Base-by-base conservation (phyloP, 768 basidiomycete genomes). In the Trametes punicea region DNA sequence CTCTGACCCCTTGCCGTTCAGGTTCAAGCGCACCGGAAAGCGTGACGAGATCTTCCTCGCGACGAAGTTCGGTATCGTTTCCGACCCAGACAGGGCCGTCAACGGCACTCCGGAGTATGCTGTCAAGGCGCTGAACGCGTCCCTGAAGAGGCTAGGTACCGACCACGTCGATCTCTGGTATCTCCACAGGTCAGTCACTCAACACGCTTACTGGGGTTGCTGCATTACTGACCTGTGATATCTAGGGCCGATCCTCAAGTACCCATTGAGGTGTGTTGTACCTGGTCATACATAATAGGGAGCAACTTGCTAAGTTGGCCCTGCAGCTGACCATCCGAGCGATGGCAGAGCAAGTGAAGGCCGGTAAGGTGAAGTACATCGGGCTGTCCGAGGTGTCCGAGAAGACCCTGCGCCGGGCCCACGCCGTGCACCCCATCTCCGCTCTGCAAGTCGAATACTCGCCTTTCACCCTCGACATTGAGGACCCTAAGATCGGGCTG, bases 21-120 rank as follows among this genome's bases (percentile, higher is more conserved):
- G 81, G 81, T 81, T 85, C 66, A 75, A 77, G 61, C 71, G 72
- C n/a, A 81, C 77, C 11, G 81, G 81, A 16, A 80, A 80, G 58
- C 73, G 81, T 31, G 57, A 72, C 31, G 72, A 80, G 18, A 81
- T 83, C 33, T 76, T 76, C 67, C 64, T 76, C 5, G 71, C 71
- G 1, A 74, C 72, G 18, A 76, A 76, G 55, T 75, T 75, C 55
- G 73, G 71, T 2, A 41, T 65, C 23, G 50, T 46, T 27, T 26
- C 49, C 9, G 31, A 60, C 3, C 55, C 48, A 3, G 41, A 56
- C 29, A 56, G 62, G 31, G 25, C 48, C 2, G 51, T 67, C 33
- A 54, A 65, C 45, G 64, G 70, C 15, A 63, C 64, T 10, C 67
- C 71, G 2, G 65, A 65, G 23, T 70, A 66, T 26, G 65, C 67